Base-by-base conservation (phyloP, 2,329 filamentous ascomycete genomes). In the Pseudocercospora cruenta region DNA sequence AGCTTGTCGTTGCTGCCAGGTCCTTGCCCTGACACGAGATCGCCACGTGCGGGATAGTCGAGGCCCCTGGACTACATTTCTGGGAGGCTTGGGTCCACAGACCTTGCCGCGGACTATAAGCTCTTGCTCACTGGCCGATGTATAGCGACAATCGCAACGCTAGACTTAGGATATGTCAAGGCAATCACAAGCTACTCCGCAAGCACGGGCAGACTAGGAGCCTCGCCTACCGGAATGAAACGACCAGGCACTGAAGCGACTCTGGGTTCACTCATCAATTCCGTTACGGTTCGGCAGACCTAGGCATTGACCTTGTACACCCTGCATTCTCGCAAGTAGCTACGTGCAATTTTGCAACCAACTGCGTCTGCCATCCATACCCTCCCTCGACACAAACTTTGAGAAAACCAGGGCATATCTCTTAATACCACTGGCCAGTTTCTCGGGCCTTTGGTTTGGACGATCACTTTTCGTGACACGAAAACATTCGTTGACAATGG, bases 111-210 rank as follows among this genome's bases (percentile, higher is more conserved):
- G 51, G 51, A 26, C 51, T 33, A 28, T 55, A 55, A 28, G 51
- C 21, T 55, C 16, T 31, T 55, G 51, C 26, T 55, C 14, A 55
- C 51, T 28, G 51, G 51, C 22, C 51, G 26, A 26, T 28, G 51
- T 14, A 55, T 55, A n/a, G 14, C 24, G 22, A 31, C 51, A 55
- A 55, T 26, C 24, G 51, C 26, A 31, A 10, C 26, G 26, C 16
- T 26, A 33, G 22, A 26, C 22, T 16, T 7, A 19, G 51, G 5
- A 33, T 26, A 31, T 26, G 21, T 16, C 51, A 55, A 55, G 24
- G 51, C 51, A 55, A 28, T 55, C 51, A 65, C 62, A 21, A 64
- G 57, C 9, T 55, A 60, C 24, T 22, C 55, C 26, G 47, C 54
- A 33, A 64, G 19, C 19, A 60, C 45, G 6, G 33, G 33, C 19